Percentiles rank a stretch among this genome's conserved stretches.
These are phyloP conservation scores for Monosporascus sp. DNA, from an alignment of 2,329 filamentous ascomycete genomes.

Conservation along the genomic window DNA sequence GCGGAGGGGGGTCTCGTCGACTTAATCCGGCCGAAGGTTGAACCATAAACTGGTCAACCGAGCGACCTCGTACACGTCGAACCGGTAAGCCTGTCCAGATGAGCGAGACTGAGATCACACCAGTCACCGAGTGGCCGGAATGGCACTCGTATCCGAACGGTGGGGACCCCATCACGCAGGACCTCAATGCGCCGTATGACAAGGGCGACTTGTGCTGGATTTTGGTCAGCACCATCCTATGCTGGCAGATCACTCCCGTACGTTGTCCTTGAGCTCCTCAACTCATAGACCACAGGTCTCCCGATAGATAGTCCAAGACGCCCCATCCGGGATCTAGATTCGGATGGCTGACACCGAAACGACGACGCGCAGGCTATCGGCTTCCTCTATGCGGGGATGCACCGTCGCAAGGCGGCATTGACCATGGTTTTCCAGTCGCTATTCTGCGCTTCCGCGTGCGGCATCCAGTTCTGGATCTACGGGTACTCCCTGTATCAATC, in stretches of 20 bases:
- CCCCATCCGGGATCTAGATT: no score
- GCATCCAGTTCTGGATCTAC: conserved; percentile 43
- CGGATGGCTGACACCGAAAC: background rate
- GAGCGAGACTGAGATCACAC: conserved; percentile 8
- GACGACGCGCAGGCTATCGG: conserved; percentile 25
- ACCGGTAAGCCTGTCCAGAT: background rate
- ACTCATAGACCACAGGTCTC: no score
- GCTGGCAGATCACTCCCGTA: conserved; percentile 32
- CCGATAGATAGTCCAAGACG: no score
- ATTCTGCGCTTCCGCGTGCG: conserved; percentile 39
- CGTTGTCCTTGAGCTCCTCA: background rate
- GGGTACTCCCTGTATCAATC: conserved; percentile 39
- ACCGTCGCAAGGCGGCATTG: conserved; percentile 32
- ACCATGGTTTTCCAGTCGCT: conserved; percentile 44
- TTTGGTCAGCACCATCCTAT: conserved; percentile 30
- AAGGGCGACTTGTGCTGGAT: conserved; percentile 42
- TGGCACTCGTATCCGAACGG: conserved; percentile 34
- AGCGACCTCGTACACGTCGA: background rate
- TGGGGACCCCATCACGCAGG: conserved; percentile 37
- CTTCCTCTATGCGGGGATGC: conserved; percentile 34
- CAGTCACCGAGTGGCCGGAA: conserved; percentile 36
- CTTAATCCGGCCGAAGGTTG: background rate
- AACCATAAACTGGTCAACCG: background rate
- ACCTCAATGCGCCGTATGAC: conserved; percentile 39
- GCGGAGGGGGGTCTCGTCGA: no score